These are phyloP conservation scores for Microbotryum violaceum DNA, from an alignment of 1,284 basidiomycete genomes.

Conservation along the genomic window DNA sequence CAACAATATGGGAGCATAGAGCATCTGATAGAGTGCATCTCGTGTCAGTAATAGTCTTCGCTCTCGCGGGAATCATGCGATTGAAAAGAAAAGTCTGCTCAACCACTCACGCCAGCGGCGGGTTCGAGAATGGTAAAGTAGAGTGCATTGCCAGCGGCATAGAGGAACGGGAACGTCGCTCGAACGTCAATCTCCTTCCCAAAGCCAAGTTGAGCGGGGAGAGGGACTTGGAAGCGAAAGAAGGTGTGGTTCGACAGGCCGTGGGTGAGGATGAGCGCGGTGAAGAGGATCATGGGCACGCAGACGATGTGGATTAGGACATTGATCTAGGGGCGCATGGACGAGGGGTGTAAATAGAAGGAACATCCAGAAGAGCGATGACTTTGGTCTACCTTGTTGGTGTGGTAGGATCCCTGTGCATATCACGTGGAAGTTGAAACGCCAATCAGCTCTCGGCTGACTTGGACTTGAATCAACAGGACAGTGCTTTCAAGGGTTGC, in stretches of 20 bases:
- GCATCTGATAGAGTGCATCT: constrained; percentile 14
- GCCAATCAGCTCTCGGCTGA: background rate
- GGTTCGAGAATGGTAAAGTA: constrained; percentile 37
- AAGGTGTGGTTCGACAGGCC: constrained; percentile 11
- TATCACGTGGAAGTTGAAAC: too few species aligned
- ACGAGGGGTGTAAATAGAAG: background rate
- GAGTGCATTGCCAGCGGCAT: constrained; percentile 25
- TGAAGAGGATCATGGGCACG: constrained; percentile 34
- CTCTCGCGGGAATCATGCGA: too few species aligned
- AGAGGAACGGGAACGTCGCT: constrained; percentile 24
- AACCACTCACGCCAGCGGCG: constrained; percentile 23
- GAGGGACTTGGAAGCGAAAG: constrained; percentile 8
- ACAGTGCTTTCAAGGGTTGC: background rate
- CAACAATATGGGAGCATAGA: constrained; percentile 34
- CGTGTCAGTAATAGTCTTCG: background rate
- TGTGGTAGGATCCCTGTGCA: constrained; percentile 34
- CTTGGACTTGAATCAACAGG: too few species aligned
- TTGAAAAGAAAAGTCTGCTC: background rate
- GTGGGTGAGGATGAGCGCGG: constrained; percentile 30
- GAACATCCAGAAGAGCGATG: background rate
- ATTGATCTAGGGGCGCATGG: constrained; percentile 13
- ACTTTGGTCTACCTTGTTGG: constrained; percentile 17
- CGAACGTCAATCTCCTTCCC: constrained; percentile 16
- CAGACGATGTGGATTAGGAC: constrained; percentile 33
- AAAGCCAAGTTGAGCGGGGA: constrained; percentile 7